These are phyloP conservation scores for Aphanomyces euteiches DNA, from an alignment of 352 stramenopile species.

Conservation along the genomic window DNA sequence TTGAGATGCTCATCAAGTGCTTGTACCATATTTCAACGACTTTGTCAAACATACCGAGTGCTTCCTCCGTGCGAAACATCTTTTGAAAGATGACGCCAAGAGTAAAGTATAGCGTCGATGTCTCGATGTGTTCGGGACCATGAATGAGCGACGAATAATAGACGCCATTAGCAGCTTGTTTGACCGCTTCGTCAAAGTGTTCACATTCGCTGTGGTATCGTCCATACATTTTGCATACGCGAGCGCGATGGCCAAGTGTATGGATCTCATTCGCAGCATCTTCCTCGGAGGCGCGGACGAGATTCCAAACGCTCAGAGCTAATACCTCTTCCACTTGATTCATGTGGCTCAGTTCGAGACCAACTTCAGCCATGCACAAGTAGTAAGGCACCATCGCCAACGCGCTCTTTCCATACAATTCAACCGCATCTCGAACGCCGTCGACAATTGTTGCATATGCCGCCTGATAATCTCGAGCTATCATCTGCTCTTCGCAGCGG, in stretches of 20 bases:
- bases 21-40: slow-evolving; percentile 75
- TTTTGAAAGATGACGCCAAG: slow-evolving; percentile 59
- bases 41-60: slow-evolving; percentile 69
- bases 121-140: slow-evolving; percentile 67
- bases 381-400: slow-evolving; percentile 61
- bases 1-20: background rate
- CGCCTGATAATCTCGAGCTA: slow-evolving; percentile 13
- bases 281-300: slow-evolving; percentile 54
- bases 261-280: slow-evolving; percentile 12
- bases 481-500: slow-evolving; percentile 22
- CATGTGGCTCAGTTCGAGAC: slow-evolving; percentile 53
- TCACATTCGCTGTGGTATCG: slow-evolving; percentile 23
- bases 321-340: slow-evolving; percentile 63
- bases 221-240: slow-evolving; percentile 23
- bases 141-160: slow-evolving; percentile 71
- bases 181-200: slow-evolving; percentile 44
- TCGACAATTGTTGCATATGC: slow-evolving; percentile 24
- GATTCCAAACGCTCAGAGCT: slow-evolving; percentile 65
- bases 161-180: slow-evolving; percentile 57
- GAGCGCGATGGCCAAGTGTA: slow-evolving; percentile 13
- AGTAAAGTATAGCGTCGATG: slow-evolving; percentile 69
- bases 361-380: slow-evolving; percentile 59
- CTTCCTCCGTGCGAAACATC: slow-evolving; percentile 49
- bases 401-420: slow-evolving; percentile 50
- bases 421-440: slow-evolving; percentile 43